Evolutionary conservation across 306 rosid species (phyloP).

Genomic region (Cicer judaicum): DNA sequence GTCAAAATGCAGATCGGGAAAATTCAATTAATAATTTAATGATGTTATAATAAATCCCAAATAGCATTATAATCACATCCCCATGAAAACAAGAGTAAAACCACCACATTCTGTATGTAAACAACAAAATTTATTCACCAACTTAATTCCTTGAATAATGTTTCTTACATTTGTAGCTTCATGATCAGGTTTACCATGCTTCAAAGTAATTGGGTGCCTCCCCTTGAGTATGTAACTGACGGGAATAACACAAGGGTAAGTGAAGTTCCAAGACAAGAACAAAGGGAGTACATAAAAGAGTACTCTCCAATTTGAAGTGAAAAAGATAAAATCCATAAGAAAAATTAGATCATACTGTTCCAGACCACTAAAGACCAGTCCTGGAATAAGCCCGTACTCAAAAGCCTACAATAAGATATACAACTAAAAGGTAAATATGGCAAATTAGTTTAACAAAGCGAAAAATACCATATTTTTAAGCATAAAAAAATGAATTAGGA

Average conservation of each 20-base stretch:
- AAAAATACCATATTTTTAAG: conserved; percentile 17
- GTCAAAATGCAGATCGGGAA: not conserved
- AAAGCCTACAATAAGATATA: conserved; percentile 67
- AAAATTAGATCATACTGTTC: conserved; percentile 77
- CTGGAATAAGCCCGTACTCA: conserved; percentile 87
- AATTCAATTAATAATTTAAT: conserved; percentile 13
- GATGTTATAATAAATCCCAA: conserved; percentile 21
- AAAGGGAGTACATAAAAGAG: conserved; percentile 29
- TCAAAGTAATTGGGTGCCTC: conserved; percentile 74
- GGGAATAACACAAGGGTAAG: conserved; percentile 42
- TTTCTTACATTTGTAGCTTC: conserved; percentile 79
- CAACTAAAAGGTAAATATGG: conserved; percentile 34
- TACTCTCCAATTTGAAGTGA: conserved; percentile 15
- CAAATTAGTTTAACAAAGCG: not conserved
- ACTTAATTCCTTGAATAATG: conserved; percentile 37
- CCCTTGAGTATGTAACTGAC: conserved; percentile 85
- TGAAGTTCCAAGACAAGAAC: conserved; percentile 26
- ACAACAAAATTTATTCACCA: conserved; percentile 17
- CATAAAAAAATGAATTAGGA: conserved; percentile 13
- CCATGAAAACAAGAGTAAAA: not conserved
- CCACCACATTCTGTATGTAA: not conserved
- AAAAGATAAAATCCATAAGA: conserved; percentile 35
- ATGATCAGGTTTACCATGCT: conserved; percentile 95
- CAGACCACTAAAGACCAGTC: conserved; percentile 81
- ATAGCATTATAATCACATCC: conserved; percentile 20